These are phyloP conservation scores for Gentiana dahurica DNA, from an alignment of 257 asterid species.

Conservation along the genomic window DNA sequence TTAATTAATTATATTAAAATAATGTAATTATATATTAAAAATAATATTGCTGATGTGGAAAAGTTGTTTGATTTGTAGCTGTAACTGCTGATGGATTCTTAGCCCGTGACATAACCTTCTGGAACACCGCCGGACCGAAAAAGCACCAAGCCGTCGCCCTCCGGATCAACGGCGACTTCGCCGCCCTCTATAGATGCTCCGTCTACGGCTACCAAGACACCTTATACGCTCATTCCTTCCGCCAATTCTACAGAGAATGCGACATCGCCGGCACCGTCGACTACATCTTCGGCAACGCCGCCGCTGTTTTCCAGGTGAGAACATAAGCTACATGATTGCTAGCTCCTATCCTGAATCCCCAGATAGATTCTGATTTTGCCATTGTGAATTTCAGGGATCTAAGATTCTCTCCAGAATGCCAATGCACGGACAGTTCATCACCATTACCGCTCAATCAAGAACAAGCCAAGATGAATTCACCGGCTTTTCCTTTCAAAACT, in stretches of 20 bases:
- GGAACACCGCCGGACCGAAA: conserved; percentile 74
- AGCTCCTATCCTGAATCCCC: too few species aligned
- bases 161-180: conserved; percentile 58
- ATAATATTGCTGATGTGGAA: neutral
- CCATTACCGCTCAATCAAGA: conserved; percentile 68
- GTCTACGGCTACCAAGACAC: conserved; percentile 71
- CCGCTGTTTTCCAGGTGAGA: conserved; percentile 44
- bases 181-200: conserved; percentile 58
- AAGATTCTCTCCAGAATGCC: conserved; percentile 64
- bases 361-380: too few species aligned
- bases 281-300: conserved; percentile 87
- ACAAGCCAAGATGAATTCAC: conserved; percentile 41
- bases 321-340: too few species aligned
- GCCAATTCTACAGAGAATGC: conserved; percentile 86
- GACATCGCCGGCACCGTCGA: conserved; percentile 78
- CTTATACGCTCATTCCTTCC: conserved; percentile 56
- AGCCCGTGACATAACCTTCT: conserved; percentile 70
- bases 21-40: too few species aligned
- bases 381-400: conserved; percentile 9
- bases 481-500: conserved; percentile 69
- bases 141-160: conserved; percentile 90
- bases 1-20: too few species aligned
- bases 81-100: conserved; percentile 76
- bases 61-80: conserved; percentile 28
- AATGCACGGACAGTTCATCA: conserved; percentile 52